A percentile compares a stretch with the other conserved stretches of the same genome.
phyloP scores from a whole-genome alignment of 2,329 filamentous ascomycete species.

The Pyrenophora graminea region DNA sequence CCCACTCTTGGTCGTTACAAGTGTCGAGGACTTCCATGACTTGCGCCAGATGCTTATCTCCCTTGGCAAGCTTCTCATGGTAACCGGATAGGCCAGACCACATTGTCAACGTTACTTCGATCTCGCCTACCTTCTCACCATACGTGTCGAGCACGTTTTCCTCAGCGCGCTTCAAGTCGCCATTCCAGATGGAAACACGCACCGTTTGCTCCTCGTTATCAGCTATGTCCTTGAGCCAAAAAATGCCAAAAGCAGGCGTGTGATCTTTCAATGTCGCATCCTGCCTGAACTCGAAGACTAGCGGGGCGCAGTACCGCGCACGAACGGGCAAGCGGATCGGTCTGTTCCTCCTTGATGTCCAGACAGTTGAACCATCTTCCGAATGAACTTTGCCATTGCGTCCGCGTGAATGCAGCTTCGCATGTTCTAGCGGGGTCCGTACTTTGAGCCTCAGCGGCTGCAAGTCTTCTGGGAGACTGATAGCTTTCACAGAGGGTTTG shows the following conservation, averaged over 20 bases:
- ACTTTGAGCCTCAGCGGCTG: constrained; percentile 62
- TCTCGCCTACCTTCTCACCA: constrained; percentile 62
- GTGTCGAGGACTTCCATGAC: constrained; percentile 69
- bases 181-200: constrained; percentile 68
- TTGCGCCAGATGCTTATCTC: constrained; percentile 59
- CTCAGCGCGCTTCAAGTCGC: constrained; percentile 62
- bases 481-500: constrained; percentile 55
- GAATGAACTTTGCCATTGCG: constrained; percentile 32
- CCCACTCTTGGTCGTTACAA: constrained; percentile 60
- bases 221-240: constrained; percentile 71
- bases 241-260: constrained; percentile 64
- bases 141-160: constrained; percentile 54
- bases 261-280: constrained; percentile 59
- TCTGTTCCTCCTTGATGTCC: constrained; percentile 56
- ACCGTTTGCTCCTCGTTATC: constrained; percentile 68
- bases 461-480: constrained; percentile 56
- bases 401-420: constrained; percentile 60
- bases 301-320: constrained; percentile 62
- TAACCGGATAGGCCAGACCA: constrained; percentile 65
- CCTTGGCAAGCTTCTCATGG: constrained; percentile 60
- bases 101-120: constrained; percentile 63
- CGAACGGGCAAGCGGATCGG: constrained; percentile 61
- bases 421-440: constrained; percentile 60
- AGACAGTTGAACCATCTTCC: constrained; percentile 50
- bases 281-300: constrained; percentile 64